Conservation (phyloP, 495 filamentous ascomycete genomes). For the Aspergillus panamensis region DNA sequence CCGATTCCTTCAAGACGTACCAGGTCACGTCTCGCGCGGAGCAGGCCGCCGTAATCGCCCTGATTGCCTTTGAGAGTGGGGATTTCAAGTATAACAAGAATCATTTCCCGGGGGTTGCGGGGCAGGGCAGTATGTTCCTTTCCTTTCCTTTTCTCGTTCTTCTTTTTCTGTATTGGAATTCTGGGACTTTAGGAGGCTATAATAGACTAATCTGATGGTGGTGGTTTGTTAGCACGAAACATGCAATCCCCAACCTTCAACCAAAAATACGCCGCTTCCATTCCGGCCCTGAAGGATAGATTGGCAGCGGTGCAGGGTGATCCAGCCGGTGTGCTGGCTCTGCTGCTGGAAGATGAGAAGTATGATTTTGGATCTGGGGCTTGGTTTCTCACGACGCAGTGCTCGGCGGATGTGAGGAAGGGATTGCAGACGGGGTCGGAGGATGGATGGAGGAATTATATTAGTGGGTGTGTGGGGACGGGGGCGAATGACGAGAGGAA, state of each 20-base stretch:
- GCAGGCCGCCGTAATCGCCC: slow-evolving; percentile 58
- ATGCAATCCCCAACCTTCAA: slow-evolving; percentile 67
- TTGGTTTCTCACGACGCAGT: slow-evolving; percentile 73
- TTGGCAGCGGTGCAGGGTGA: slow-evolving; percentile 34
- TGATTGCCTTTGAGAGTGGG: slow-evolving; percentile 65
- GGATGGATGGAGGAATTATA: slow-evolving; percentile 59
- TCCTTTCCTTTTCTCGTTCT: slow-evolving; percentile 3
- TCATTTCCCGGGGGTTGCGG: slow-evolving; percentile 55
- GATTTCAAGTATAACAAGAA: slow-evolving; percentile 69
- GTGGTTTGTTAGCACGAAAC: slow-evolving; percentile 51
- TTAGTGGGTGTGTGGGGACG: slow-evolving; percentile 60
- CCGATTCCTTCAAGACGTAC: slow-evolving; percentile 54
- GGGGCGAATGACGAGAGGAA: slow-evolving; percentile 45
- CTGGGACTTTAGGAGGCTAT: too few species aligned
- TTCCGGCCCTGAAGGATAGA: slow-evolving; percentile 45
- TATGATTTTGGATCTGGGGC: slow-evolving; percentile 70
- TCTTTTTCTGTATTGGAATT: background rate
- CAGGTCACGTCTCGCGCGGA: slow-evolving; percentile 49
- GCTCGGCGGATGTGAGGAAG: slow-evolving; percentile 40
- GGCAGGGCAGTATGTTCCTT: slow-evolving; percentile 62
- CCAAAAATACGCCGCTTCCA: slow-evolving; percentile 57
- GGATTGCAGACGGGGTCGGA: slow-evolving; percentile 50
- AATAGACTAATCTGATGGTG: background rate
- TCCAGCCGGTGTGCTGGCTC: slow-evolving; percentile 48
- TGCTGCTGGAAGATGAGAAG: slow-evolving; percentile 54